Conservation (phyloP, 129 eudicot genomes). For the Chrysanthemum lavandulifolium region DNA sequence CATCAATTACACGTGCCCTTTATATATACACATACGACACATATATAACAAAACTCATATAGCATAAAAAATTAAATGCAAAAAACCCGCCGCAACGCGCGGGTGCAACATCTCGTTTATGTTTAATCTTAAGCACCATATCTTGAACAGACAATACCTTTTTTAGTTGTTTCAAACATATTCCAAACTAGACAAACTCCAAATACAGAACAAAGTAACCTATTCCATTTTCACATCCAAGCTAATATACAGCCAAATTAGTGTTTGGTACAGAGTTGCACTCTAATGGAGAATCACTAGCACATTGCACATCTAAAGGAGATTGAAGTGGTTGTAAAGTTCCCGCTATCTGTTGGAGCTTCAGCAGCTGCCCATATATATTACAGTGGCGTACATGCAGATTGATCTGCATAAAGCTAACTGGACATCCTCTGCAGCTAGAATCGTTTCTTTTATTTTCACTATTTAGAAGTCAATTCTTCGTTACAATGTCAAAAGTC, state of each 20-base stretch:
- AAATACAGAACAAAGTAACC: slow-evolving; percentile 2
- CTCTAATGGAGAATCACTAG: slow-evolving; percentile 59
- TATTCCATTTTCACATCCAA: slow-evolving; percentile 8
- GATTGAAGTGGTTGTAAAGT: slow-evolving; percentile 48
- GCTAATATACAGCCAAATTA: slow-evolving; percentile 40
- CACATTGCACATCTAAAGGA: slow-evolving; percentile 88
- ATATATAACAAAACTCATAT: too few species aligned
- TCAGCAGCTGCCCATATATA: slow-evolving; percentile 83
- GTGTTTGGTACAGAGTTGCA: slow-evolving; percentile 57
- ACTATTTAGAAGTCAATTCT: not conserved
- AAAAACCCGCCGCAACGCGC: too few species aligned
- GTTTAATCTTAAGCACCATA: too few species aligned
- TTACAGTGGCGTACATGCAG: slow-evolving; percentile 44
- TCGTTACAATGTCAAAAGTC: not conserved
- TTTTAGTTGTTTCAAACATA: too few species aligned
- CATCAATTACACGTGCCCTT: too few species aligned
- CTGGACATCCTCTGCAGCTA: slow-evolving; percentile 35
- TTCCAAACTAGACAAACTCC: not conserved
- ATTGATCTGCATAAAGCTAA: slow-evolving; percentile 66
- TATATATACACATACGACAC: too few species aligned
- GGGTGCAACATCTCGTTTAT: too few species aligned
- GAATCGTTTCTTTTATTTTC: not conserved
- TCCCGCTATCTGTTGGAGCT: slow-evolving; percentile 71
- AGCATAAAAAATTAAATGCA: too few species aligned
- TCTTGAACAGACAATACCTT: too few species aligned